phyloP scores from a whole-genome alignment of 768 basidiomycete genomes.

The Boletus huronensis region DNA sequence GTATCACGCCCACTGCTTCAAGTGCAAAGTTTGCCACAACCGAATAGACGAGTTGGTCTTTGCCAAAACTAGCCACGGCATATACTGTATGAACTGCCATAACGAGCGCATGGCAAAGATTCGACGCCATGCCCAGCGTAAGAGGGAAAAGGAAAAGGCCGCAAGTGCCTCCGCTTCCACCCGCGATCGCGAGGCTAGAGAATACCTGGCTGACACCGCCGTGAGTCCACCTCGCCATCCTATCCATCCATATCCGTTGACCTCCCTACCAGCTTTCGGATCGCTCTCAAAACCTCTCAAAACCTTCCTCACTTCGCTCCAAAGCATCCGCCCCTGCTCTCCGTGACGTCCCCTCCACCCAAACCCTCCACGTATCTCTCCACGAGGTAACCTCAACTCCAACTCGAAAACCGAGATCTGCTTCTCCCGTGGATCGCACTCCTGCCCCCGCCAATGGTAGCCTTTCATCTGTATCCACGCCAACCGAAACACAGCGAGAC shows the following conservation, averaged over 20 bases:
- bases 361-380: conserved; percentile 15
- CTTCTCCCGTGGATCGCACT: conserved; percentile 13
- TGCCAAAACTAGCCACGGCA: conserved; percentile 96
- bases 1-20: conserved; percentile 98
- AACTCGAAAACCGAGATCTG: conserved; percentile 7
- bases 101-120: conserved; percentile 96
- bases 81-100: conserved; percentile 98
- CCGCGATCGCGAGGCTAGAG: conserved; percentile 25
- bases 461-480: conserved; percentile 16
- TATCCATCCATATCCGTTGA: background rate
- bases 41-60: conserved; percentile 98
- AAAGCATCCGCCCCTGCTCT: conserved; percentile 22
- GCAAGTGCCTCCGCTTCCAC: conserved; percentile 25
- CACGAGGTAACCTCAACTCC: conserved; percentile 4
- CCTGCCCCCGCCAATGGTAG: background rate
- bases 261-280: conserved; percentile 8
- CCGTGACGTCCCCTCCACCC: conserved; percentile 25
- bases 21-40: conserved; percentile 91
- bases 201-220: conserved; percentile 36
- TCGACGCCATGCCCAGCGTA: conserved; percentile 85
- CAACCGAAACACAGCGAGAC: conserved; percentile 13
- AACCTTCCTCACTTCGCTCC: conserved; percentile 18
- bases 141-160: conserved; percentile 61
- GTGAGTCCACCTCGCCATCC: conserved; percentile 33
- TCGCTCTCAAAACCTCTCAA: conserved; percentile 1